These are phyloP conservation scores for Gomphus bonarii DNA, from an alignment of 1,284 basidiomycete genomes.

Conservation along the genomic window DNA sequence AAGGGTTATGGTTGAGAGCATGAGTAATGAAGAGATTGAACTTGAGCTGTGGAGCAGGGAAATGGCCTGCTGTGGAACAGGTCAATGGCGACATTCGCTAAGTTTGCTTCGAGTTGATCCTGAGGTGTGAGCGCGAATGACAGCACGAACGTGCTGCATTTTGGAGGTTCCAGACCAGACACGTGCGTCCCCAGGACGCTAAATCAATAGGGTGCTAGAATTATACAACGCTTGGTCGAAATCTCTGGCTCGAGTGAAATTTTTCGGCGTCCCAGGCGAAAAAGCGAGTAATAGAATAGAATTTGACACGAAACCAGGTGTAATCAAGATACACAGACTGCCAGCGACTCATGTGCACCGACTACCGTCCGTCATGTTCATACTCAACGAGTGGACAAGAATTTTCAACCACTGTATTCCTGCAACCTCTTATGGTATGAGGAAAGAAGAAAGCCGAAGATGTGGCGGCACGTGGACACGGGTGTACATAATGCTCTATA, in stretches of 20 bases:
- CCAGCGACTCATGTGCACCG: neutral
- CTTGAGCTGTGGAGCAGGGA: neutral
- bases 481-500: neutral
- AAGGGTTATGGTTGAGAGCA: neutral
- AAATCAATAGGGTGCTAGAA: neutral
- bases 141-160: neutral
- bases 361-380: neutral
- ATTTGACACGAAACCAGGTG: neutral
- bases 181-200: neutral
- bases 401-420: neutral
- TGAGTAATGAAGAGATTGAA: neutral
- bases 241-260: neutral
- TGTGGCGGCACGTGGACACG: neutral
- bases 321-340: neutral
- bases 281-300: neutral
- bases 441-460: neutral
- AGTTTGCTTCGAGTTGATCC: neutral
- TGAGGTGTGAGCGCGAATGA: neutral
- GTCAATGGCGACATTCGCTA: neutral
- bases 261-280: neutral
- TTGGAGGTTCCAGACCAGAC: neutral
- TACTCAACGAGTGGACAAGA: neutral
- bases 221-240: neutral
- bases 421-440: neutral
- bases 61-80: neutral